These are phyloP conservation scores for Prunella vulgaris DNA, from an alignment of 257 asterid genomes.

Conservation along the genomic window DNA sequence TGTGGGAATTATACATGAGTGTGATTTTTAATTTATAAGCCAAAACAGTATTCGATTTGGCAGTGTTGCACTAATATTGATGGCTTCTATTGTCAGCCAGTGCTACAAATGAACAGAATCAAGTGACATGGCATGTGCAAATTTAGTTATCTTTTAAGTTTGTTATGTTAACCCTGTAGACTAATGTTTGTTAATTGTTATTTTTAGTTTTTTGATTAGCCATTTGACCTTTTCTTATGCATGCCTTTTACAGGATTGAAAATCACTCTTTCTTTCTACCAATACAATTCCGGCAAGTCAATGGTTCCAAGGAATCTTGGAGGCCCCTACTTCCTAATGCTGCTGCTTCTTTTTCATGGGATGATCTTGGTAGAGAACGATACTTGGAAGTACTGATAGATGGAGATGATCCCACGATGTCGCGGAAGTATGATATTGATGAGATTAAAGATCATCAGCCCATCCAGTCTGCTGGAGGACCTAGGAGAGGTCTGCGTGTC, in stretches of 20 bases:
- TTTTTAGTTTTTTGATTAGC: conserved; percentile 1
- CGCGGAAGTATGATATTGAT: conserved; percentile 78
- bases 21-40: no score
- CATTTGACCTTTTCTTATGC: conserved; percentile 19
- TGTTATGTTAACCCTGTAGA: neutral
- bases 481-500: conserved; percentile 59
- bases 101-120: no score
- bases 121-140: conserved; percentile 1
- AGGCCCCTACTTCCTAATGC: conserved; percentile 74
- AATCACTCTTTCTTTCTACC: conserved; percentile 82
- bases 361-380: conserved; percentile 83
- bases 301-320: conserved; percentile 79
- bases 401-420: conserved; percentile 61
- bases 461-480: conserved; percentile 54
- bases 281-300: conserved; percentile 77
- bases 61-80: neutral
- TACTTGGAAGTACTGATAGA: conserved; percentile 66
- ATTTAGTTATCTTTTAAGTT: neutral
- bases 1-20: neutral
- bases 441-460: conserved; percentile 87
- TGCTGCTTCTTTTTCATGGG: conserved; percentile 86
- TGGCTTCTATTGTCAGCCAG: no score
- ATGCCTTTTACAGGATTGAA: conserved; percentile 67
- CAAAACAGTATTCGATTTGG: neutral
- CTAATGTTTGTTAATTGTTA: neutral